Percentiles rank a stretch among this genome's conserved stretches.
phyloP scores from a whole-genome alignment of 1,284 basidiomycete genomes.

The Pseudozyma pruni region DNA sequence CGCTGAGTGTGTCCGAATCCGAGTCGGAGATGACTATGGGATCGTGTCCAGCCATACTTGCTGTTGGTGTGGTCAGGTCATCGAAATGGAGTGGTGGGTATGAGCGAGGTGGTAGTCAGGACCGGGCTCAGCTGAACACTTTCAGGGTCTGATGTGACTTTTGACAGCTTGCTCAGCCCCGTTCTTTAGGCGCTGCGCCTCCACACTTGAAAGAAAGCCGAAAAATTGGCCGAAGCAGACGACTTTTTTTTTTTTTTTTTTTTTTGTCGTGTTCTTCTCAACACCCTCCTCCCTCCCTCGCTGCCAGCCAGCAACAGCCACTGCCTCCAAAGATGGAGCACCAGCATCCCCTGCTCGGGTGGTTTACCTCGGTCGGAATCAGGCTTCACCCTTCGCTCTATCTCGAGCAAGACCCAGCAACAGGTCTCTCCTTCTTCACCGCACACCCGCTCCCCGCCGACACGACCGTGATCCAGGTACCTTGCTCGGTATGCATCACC shows the following conservation, averaged over 20 bases:
- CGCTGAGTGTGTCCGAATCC: conserved; percentile 46
- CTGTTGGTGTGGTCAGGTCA: background rate
- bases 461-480: conserved; percentile 30
- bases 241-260: background rate
- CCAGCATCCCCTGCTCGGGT: conserved; percentile 8
- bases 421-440: conserved; percentile 36
- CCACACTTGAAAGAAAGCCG: conserved; percentile 2
- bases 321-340: background rate
- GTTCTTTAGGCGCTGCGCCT: background rate
- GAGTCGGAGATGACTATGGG: conserved; percentile 46
- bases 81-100: background rate
- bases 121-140: background rate
- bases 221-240: conserved; percentile 1
- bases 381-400: conserved; percentile 18
- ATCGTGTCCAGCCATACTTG: conserved; percentile 10
- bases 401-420: conserved; percentile 19
- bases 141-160: conserved; percentile 1
- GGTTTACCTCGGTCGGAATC: conserved; percentile 27
- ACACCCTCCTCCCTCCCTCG: background rate
- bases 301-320: background rate
- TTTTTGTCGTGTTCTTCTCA: conserved; percentile 1
- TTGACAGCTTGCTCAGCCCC: background rate
- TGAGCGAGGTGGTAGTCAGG: too few species aligned
- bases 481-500: conserved; percentile 32
- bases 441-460: conserved; percentile 7